phyloP scores from a whole-genome alignment of 1,139 yeast species.

The Geotrichum aggregatum region DNA sequence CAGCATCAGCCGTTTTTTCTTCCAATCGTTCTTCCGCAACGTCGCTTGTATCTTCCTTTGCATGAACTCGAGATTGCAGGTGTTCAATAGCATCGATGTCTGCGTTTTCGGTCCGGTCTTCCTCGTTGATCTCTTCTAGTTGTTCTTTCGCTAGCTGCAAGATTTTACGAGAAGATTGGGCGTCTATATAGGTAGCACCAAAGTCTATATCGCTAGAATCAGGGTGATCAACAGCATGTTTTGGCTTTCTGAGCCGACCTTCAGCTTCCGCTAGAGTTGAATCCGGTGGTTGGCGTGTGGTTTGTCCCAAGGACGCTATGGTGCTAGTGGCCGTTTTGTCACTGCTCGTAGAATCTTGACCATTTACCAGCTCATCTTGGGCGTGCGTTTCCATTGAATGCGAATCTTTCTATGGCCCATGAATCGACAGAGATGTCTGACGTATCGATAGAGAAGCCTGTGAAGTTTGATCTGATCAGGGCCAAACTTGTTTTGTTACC shows the following conservation, averaged over 20 bases:
- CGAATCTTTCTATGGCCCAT: no score
- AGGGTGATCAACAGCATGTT: conserved; percentile 63
- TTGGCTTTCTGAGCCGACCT: conserved; percentile 22
- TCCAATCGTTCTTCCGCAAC: no score
- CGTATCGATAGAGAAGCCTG: no score
- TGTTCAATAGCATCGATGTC: background rate
- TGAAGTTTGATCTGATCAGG: no score
- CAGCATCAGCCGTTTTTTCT: background rate
- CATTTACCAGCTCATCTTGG: no score
- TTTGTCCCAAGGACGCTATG: no score
- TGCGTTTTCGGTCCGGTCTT: conserved; percentile 37
- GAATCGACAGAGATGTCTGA: no score
- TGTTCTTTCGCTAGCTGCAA: conserved; percentile 84
- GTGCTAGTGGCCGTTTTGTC: no score
- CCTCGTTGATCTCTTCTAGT: conserved; percentile 77
- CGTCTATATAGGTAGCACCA: conserved; percentile 48
- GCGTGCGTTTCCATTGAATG: no score
- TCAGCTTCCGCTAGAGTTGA: conserved; percentile 20
- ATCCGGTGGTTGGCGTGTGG: conserved; percentile 5
- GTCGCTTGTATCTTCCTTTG: background rate
- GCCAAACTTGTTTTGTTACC: no score
- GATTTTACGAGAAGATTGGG: conserved; percentile 76
- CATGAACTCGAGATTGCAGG: background rate
- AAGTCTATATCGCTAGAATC: no score
- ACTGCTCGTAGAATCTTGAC: no score